Evolutionary conservation across 108 stramenopile genomes (phyloP).

Genomic region (Nannochloropsis granulata): DNA sequence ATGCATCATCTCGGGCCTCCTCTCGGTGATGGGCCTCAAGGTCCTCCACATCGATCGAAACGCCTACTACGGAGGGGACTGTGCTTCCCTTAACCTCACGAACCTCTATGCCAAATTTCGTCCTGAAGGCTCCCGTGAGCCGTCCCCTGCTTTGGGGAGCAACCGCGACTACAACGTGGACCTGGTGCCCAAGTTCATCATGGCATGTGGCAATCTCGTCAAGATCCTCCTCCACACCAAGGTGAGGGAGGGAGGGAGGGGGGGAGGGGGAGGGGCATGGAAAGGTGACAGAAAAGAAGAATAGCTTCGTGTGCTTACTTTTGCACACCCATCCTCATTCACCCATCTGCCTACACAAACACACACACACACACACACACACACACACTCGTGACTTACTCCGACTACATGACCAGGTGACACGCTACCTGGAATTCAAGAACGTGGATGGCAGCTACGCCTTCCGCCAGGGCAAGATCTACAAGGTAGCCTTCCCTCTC

Average conservation of each 20-base stretch:
- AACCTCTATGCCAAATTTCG: constrained; percentile 84
- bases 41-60: constrained; percentile 89
- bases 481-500: constrained; percentile 29
- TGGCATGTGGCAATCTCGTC: constrained; percentile 96
- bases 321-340: background rate
- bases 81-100: constrained; percentile 87
- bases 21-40: constrained; percentile 74
- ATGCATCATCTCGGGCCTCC: constrained; percentile 91
- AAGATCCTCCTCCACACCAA: constrained; percentile 96
- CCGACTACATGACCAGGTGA: constrained; percentile 40
- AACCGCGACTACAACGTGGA: constrained; percentile 87
- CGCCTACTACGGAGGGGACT: constrained; percentile 94
- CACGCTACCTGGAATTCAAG: constrained; percentile 93
- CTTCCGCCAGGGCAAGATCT: constrained; percentile 77
- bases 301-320: background rate
- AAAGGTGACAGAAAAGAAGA: no score
- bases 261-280: background rate
- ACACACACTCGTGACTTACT: no score
- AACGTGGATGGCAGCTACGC: constrained; percentile 88
- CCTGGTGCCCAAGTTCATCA: constrained; percentile 97
- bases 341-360: background rate
- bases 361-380: background rate
- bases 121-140: constrained; percentile 28
- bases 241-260: background rate
- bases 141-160: background rate